Evolutionary conservation across 768 basidiomycete genomes (phyloP).

Genomic region (Mycena rebaudengoi): DNA sequence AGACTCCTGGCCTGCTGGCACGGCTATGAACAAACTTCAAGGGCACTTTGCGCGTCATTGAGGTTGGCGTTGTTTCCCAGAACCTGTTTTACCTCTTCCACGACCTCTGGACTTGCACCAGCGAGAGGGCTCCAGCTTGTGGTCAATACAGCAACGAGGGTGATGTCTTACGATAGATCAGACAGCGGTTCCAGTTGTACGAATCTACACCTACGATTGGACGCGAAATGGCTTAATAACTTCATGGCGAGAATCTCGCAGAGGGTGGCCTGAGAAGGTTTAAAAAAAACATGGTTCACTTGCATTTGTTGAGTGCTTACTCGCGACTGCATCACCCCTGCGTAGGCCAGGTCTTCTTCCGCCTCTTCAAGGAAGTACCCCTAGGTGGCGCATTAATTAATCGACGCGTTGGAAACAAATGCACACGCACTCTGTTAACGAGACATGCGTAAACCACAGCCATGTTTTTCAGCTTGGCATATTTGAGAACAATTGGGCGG

Average conservation of each 20-base stretch:
- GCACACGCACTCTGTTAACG: conserved; percentile 60
- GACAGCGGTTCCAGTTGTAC: too few relatives aligned
- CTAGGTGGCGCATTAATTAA: conserved; percentile 58
- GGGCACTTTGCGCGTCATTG: conserved; percentile 77
- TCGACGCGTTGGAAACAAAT: not conserved
- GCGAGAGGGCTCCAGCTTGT: conserved; percentile 87
- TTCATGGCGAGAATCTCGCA: conserved; percentile 94
- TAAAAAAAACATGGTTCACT: not conserved
- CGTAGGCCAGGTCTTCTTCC: conserved; percentile 77
- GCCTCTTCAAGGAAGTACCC: conserved; percentile 80
- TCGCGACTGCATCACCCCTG: conserved; percentile 69
- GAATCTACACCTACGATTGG: too few relatives aligned
- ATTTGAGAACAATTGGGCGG: conserved; percentile 80
- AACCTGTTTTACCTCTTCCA: conserved; percentile 69
- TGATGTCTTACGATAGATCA: too few relatives aligned
- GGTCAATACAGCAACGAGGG: conserved; percentile 80
- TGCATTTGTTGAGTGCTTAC: conserved; percentile 1
- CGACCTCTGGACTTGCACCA: conserved; percentile 72
- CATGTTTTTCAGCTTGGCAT: conserved; percentile 55
- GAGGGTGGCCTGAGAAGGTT: conserved; percentile 68
- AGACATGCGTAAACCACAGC: conserved; percentile 69
- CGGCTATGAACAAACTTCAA: too few relatives aligned
- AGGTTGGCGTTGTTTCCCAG: conserved; percentile 69
- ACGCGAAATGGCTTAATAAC: conserved; percentile 77
- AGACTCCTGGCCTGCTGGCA: too few relatives aligned